Base-by-base conservation (phyloP, 1,139 yeast species). In the Zygoascus meyerae region DNA sequence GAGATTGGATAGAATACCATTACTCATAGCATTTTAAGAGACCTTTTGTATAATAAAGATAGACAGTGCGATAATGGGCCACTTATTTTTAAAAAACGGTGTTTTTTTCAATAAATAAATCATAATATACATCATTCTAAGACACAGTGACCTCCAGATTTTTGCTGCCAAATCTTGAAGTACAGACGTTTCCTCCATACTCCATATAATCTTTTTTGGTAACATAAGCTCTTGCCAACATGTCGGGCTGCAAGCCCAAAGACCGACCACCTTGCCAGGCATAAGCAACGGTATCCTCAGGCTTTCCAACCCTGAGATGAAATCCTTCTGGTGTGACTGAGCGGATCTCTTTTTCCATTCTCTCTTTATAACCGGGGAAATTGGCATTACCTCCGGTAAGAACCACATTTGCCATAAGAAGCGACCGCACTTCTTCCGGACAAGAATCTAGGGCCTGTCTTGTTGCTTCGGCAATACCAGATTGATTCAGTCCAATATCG, bases 331-430 rank as follows among this genome's bases (percentile, higher is more conserved):
- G 73, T 1, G 64, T 63, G 44, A 58, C 54, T 1, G 61, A 49
- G 18, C 60, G 56, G n/a, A 70, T 54, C 32, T 70, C 74, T 0
- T 35, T 16, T 5, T 45, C 43, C 2, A 92, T 62, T 44, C 98
- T 69, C 8, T 74, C 69, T 31, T 73, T 72, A 54, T 86, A 83
- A 45, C 90, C 87, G 0, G 81, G 78, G 10, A 92, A 61, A 45
- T 81, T 77, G 42, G 89, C 72, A 15, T 83, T 81, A 0, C 98
- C 98, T 0, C 99, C 99, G 1, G 81, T 79, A 8, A 89, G 71
- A 28, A 79, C 78, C 12, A 94, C 79, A 63, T 92, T 92, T 4
- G 92, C 82, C 59, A 82, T 80, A 46, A 94, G 69, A 50, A 94
- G 68, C 0, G 96, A 95, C 48, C 87, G 74, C 2, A 85, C 65